Percentiles rank a stretch among this genome's conserved stretches.
phyloP scores from a whole-genome alignment of 2,329 filamentous ascomycete genomes.

The Aspergillus tubingensis region DNA sequence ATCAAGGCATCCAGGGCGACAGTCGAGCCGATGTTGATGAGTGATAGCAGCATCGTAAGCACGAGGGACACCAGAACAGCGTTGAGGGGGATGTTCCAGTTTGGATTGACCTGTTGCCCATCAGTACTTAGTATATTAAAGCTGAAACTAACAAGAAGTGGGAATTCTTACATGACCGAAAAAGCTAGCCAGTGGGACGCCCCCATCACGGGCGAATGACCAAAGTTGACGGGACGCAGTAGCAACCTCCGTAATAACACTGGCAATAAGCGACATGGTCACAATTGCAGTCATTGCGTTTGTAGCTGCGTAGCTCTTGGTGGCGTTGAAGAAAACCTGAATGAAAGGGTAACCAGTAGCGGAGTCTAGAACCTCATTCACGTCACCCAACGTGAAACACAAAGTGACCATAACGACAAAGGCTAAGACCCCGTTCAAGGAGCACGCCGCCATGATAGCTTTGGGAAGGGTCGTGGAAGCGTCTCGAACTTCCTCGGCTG shows the following conservation, averaged over 20 bases:
- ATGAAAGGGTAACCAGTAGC: slow-evolving; percentile 38
- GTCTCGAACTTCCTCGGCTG: slow-evolving; percentile 43
- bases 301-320: slow-evolving; percentile 42
- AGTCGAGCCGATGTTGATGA: slow-evolving; percentile 56
- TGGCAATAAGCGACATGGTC: slow-evolving; percentile 40
- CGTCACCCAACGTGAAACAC: slow-evolving; percentile 40
- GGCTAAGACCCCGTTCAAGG: slow-evolving; percentile 41
- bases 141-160: neutral
- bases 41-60: slow-evolving; percentile 42
- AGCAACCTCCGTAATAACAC: slow-evolving; percentile 36
- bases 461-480: slow-evolving; percentile 39
- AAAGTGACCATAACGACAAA: slow-evolving; percentile 44
- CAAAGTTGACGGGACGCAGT: slow-evolving; percentile 41
- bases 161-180: slow-evolving; percentile 16
- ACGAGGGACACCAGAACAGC: slow-evolving; percentile 30
- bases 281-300: slow-evolving; percentile 50
- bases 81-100: slow-evolving; percentile 46
- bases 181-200: slow-evolving; percentile 34
- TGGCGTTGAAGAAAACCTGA: slow-evolving; percentile 36
- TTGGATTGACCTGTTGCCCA: slow-evolving; percentile 33
- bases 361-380: slow-evolving; percentile 29
- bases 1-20: slow-evolving; percentile 57
- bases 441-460: slow-evolving; percentile 40
- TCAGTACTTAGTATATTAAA: neutral
- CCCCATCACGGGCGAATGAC: slow-evolving; percentile 49